These are phyloP conservation scores for Tricholoma furcatifolium DNA, from an alignment of 768 basidiomycete genomes.

Conservation along the genomic window DNA sequence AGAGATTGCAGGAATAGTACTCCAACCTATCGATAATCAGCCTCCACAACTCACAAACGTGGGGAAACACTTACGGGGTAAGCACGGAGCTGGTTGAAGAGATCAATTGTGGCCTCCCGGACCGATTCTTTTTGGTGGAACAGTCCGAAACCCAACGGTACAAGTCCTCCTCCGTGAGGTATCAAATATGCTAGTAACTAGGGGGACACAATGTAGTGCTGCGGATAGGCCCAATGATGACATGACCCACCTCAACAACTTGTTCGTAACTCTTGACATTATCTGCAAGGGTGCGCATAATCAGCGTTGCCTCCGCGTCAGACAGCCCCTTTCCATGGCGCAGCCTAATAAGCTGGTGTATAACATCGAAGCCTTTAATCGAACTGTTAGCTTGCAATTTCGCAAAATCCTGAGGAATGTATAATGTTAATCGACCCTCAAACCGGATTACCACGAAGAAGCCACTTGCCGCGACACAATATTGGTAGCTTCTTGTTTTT, in stretches of 20 bases:
- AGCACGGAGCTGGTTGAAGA: constrained; percentile 76
- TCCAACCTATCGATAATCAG: constrained; percentile 56
- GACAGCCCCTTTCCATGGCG: constrained; percentile 69
- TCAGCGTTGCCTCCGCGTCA: constrained; percentile 71
- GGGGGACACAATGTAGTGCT: background rate
- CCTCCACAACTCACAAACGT: constrained; percentile 3
- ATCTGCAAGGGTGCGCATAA: constrained; percentile 72
- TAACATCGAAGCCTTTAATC: constrained; percentile 79
- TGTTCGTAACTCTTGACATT: constrained; percentile 82
- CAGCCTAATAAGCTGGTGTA: constrained; percentile 83
- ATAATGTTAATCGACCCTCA: constrained; percentile 1
- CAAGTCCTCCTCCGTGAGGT: constrained; percentile 76
- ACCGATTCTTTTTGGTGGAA: constrained; percentile 84
- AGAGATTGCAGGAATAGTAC: constrained; percentile 72
- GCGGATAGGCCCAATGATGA: background rate
- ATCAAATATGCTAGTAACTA: constrained; percentile 82
- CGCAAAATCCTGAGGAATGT: constrained; percentile 61
- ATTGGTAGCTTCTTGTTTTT: constrained; percentile 75
- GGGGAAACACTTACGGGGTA: constrained; percentile 59
- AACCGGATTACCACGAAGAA: background rate
- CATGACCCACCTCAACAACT: constrained; percentile 70
- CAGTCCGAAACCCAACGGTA: constrained; percentile 84
- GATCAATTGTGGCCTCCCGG: constrained; percentile 76
- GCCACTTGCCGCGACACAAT: constrained; percentile 58
- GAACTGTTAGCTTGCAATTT: constrained; percentile 51